Conservation (phyloP, 1,139 yeast species). For the Candida sp. region DNA sequence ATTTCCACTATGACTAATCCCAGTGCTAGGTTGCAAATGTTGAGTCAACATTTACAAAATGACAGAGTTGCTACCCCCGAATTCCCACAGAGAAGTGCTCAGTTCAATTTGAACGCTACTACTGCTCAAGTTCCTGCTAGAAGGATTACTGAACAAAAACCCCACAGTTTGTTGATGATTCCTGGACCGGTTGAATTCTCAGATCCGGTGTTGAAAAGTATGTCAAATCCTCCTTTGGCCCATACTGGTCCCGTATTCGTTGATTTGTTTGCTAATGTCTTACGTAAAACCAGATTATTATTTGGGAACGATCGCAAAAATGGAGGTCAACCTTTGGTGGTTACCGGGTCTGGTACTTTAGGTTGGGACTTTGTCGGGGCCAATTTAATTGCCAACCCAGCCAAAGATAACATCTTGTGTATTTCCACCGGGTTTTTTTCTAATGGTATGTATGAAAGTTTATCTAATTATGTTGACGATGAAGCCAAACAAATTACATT, state of each 20-base stretch:
- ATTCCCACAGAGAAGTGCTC: background rate
- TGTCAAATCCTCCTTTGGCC: conserved; percentile 3
- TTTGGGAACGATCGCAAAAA: conserved; percentile 3
- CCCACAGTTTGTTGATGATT: conserved; percentile 4
- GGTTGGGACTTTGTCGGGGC: conserved; percentile 7
- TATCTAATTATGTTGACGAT: conserved; percentile 3
- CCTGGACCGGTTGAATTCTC: conserved; percentile 5
- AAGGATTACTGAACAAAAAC: background rate
- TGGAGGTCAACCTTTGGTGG: conserved; percentile 4
- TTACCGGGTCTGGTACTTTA: conserved; percentile 5
- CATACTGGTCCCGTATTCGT: conserved; percentile 5
- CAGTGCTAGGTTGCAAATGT: background rate
- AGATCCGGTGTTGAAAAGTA: conserved; percentile 1
- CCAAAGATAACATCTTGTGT: conserved; percentile 5
- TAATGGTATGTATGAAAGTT: conserved; percentile 4
- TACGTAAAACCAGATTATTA: conserved; percentile 3
- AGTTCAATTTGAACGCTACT: background rate
- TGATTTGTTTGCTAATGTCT: conserved; percentile 3
- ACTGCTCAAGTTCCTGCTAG: background rate
- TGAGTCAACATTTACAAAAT: background rate
- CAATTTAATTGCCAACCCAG: conserved; percentile 3
- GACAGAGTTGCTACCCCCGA: background rate
- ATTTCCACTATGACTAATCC: background rate
- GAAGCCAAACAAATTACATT: conserved; percentile 4
- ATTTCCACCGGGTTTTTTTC: conserved; percentile 6